Base-by-base conservation (phyloP, 2,329 filamentous ascomycete species). In the Trichoderma sp. region DNA sequence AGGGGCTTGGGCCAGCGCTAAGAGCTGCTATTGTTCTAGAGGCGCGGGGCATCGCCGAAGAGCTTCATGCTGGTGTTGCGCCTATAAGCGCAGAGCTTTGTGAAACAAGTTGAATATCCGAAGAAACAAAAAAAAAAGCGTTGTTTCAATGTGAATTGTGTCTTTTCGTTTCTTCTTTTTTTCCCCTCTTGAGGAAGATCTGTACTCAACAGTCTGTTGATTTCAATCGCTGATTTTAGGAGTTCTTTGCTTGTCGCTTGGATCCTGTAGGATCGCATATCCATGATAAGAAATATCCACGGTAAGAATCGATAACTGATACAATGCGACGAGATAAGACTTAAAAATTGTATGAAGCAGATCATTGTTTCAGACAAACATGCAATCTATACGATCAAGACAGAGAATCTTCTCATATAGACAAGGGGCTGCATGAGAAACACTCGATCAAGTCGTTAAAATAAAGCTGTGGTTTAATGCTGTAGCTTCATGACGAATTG, bases 11-110 rank as follows among this genome's bases (percentile, higher is more conserved):
- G 14, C 40, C 11, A 57, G 47, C 35, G 63, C 47, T 49, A 49
- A 49, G 53, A 31, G 62, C 33, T 37, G 62, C 49, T 6, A 43
- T 43, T 40, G 35, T 56, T 56, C n/a, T 35, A 19, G 61, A 57
- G 21, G 63, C 63, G 63, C 63, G 63, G 63, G 63, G 63, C 27
- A 19, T 47, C 35, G 19, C 7, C 16, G 55, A 57, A 35, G 31
- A 14, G 47, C 60, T 63, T 49, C 47, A 31, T 8, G 21, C 13
- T 49, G 47, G 24, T 29, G 47, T 16, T 35, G 29, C 33, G 31
- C 4, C 47, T 13, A 24, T 21, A 13, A 49, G 13, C 21, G 21
- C 21, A 19, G n/a, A 49, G 7, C 6, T 13, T 24, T 49, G 47
- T 24, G 47, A 24, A 13, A 49, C n/a, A 49, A 6, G 21, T 49